Evolutionary conservation across 2,329 filamentous ascomycete genomes (phyloP).

Genomic region (Alternaria gaisen): DNA sequence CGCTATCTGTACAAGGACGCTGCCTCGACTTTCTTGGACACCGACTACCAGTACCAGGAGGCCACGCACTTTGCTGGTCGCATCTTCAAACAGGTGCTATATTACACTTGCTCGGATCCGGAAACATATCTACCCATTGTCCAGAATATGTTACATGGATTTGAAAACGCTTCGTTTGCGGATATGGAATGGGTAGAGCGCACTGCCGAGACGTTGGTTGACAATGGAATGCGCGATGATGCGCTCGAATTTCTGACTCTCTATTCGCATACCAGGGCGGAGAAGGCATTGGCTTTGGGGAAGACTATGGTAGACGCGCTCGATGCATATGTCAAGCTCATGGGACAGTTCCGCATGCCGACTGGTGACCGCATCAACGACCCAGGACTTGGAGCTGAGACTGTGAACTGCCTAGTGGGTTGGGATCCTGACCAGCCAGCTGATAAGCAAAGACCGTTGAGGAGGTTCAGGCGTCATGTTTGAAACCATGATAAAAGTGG

Average conservation of each 20-base stretch:
- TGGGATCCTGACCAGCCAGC: slow-evolving; percentile 31
- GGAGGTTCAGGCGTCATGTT: slow-evolving; percentile 4
- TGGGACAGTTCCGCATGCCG: slow-evolving; percentile 31
- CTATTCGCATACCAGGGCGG: slow-evolving; percentile 36
- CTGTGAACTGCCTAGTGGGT: slow-evolving; percentile 42
- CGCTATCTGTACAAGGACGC: slow-evolving; percentile 49
- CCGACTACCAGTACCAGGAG: slow-evolving; percentile 46
- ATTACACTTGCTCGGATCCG: slow-evolving; percentile 43
- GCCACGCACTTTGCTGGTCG: slow-evolving; percentile 39
- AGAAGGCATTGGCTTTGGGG: slow-evolving; percentile 36
- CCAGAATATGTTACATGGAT: slow-evolving; percentile 37
- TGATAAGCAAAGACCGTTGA: slow-evolving; percentile 12
- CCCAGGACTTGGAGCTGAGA: slow-evolving; percentile 38
- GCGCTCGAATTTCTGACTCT: slow-evolving; percentile 35
- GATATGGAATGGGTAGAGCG: slow-evolving; percentile 37
- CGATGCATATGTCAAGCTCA: slow-evolving; percentile 37
- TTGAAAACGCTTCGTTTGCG: slow-evolving; percentile 36
- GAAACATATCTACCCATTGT: slow-evolving; percentile 33
- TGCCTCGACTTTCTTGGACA: slow-evolving; percentile 44
- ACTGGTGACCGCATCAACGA: slow-evolving; percentile 37
- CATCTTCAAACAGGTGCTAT: slow-evolving; percentile 40
- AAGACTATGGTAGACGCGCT: slow-evolving; percentile 38
- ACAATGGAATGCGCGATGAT: slow-evolving; percentile 25
- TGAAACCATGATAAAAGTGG: neutral
- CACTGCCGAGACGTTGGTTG: slow-evolving; percentile 29